A percentile compares a stretch with the other conserved stretches of the same genome.
Conservation (phyloP, 495 filamentous ascomycete species). For the Xylaria acuta region DNA sequence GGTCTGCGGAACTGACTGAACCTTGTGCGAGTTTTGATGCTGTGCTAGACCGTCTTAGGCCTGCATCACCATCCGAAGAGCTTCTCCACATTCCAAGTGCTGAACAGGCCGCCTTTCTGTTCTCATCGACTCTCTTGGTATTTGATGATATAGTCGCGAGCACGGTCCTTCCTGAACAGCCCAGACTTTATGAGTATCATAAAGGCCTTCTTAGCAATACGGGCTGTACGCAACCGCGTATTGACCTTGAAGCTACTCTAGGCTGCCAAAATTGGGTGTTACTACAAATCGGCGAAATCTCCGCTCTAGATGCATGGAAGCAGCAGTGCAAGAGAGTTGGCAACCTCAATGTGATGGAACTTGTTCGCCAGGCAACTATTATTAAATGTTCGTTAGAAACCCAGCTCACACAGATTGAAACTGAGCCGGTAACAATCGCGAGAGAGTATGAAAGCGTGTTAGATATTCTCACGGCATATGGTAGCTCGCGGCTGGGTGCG, state of each 20-base stretch:
- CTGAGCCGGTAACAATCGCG: not conserved
- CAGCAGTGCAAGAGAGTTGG: conserved; percentile 48
- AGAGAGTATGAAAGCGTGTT: not conserved
- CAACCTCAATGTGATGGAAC: conserved; percentile 52
- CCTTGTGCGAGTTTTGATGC: conserved; percentile 29
- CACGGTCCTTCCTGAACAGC: conserved; percentile 48
- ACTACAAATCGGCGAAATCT: conserved; percentile 52
- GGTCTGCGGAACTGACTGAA: conserved; percentile 14
- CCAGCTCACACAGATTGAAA: conserved; percentile 40
- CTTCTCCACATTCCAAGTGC: conserved; percentile 44
- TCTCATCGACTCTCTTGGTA: conserved; percentile 57
- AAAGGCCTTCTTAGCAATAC: conserved; percentile 37
- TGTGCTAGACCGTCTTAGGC: conserved; percentile 43
- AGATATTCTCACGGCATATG: conserved; percentile 14
- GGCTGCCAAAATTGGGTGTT: conserved; percentile 58
- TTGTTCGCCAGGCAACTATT: conserved; percentile 47
- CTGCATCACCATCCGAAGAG: conserved; percentile 27
- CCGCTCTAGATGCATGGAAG: conserved; percentile 59
- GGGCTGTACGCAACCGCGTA: conserved; percentile 28
- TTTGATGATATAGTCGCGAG: conserved; percentile 58
- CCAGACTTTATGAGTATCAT: conserved; percentile 51
- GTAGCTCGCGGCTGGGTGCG: conserved; percentile 4
- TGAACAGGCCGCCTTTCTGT: conserved; percentile 60
- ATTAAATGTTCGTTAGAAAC: conserved; percentile 48
- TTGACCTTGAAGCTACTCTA: conserved; percentile 49